phyloP scores from a whole-genome alignment of 768 basidiomycete species.

The Tylopilus intermedius region DNA sequence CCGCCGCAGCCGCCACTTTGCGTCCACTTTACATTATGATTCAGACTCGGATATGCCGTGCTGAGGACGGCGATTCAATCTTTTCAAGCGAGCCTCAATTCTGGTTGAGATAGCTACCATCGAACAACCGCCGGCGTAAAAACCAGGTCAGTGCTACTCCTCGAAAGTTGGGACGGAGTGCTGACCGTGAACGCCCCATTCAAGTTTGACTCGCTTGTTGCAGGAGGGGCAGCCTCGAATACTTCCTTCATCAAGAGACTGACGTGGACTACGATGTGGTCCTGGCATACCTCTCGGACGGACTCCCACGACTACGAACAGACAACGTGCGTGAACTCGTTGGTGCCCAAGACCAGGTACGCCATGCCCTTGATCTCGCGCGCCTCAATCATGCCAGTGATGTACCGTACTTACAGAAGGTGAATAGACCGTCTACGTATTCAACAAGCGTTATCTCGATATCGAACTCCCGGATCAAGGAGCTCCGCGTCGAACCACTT shows the following conservation, averaged over 20 bases:
- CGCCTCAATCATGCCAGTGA: too few relatives aligned
- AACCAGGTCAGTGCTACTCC: constrained; percentile 52
- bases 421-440: too few relatives aligned
- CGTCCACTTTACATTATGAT: too few relatives aligned
- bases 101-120: too few relatives aligned
- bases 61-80: too few relatives aligned
- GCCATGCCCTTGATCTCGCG: too few relatives aligned
- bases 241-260: constrained; percentile 66
- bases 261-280: constrained; percentile 65
- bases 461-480: constrained; percentile 60
- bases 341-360: constrained; percentile 69
- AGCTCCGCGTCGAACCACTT: constrained; percentile 63
- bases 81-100: too few relatives aligned
- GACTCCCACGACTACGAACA: constrained; percentile 62
- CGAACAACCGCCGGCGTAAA: too few relatives aligned
- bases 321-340: constrained; percentile 74
- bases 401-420: too few relatives aligned
- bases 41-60: too few relatives aligned
- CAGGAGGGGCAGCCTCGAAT: constrained; percentile 65
- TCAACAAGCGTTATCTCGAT: constrained; percentile 73
- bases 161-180: constrained; percentile 54
- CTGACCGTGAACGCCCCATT: not conserved
- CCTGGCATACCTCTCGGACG: constrained; percentile 77
- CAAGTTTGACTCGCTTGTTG: constrained; percentile 6
- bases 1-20: too few relatives aligned